phyloP scores from a whole-genome alignment of 192 early-diverging fungal species.

The Gigaspora rosea region DNA sequence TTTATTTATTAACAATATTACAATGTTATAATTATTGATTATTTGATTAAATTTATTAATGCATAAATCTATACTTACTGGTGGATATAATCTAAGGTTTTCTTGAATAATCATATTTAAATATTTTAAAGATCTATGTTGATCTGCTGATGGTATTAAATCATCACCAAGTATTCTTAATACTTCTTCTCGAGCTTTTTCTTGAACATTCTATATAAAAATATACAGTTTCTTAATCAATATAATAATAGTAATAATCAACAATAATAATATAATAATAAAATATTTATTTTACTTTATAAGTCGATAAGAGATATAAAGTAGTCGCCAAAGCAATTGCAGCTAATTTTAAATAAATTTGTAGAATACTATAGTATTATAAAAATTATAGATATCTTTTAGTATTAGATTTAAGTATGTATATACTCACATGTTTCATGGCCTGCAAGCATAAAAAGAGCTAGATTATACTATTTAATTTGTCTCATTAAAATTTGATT shows the following conservation, averaged over 20 bases:
- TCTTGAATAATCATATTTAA: neutral
- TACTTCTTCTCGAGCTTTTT: neutral
- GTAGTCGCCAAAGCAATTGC: neutral
- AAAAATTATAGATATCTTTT: no score
- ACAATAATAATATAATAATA: no score
- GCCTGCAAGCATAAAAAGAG: no score
- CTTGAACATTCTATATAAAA: neutral
- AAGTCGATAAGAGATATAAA: neutral
- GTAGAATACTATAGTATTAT: no score
- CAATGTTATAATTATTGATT: no score
- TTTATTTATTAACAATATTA: neutral
- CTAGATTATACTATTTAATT: no score
- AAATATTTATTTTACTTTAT: neutral
- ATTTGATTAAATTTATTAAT: no score
- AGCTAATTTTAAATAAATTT: neutral
- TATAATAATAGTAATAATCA: neutral
- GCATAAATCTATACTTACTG: neutral
- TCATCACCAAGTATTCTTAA: neutral
- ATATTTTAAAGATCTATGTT: neutral
- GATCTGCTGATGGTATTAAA: neutral
- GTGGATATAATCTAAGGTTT: constrained; percentile 5
- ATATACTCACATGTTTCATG: no score
- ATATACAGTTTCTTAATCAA: neutral
- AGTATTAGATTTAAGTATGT: no score
- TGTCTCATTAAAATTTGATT: no score